Conservation (phyloP, 2,329 filamentous ascomycete genomes). For the Claviceps citrina region DNA sequence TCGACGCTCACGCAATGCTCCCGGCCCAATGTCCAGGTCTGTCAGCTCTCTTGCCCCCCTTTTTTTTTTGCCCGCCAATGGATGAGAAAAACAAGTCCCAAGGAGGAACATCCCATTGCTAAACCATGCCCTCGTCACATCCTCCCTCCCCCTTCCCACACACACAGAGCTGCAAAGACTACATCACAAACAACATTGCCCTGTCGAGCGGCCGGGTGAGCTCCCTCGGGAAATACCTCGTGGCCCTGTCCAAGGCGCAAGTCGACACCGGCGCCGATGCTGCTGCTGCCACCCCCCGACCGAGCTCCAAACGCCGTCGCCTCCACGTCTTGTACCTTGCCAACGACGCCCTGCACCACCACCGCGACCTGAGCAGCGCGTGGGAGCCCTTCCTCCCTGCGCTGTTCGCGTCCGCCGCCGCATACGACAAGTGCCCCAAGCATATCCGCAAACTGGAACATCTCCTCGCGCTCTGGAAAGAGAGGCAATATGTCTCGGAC, state of each 20-base stretch:
- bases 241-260: conserved; percentile 42
- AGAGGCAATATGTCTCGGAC: conserved; percentile 44
- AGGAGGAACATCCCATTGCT: conserved; percentile 6
- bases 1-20: conserved; percentile 56
- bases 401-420: conserved; percentile 44
- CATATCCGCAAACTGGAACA: conserved; percentile 48
- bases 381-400: conserved; percentile 44
- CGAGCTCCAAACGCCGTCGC: conserved; percentile 51
- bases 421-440: conserved; percentile 46
- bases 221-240: conserved; percentile 61
- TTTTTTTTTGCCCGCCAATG: no score
- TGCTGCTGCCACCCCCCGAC: conserved; percentile 24
- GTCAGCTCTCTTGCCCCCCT: conserved; percentile 23
- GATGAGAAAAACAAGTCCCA: no score
- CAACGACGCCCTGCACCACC: conserved; percentile 63
- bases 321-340: conserved; percentile 65
- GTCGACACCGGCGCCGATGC: conserved; percentile 17
- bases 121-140: conserved; percentile 5
- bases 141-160: no score
- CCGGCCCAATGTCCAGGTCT: conserved; percentile 77
- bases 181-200: conserved; percentile 60
- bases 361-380: conserved; percentile 37
- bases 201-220: conserved; percentile 49
- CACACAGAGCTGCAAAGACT: conserved; percentile 67
- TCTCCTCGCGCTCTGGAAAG: conserved; percentile 56